A percentile compares a stretch with the other conserved stretches of the same genome.
phyloP scores from a whole-genome alignment of 2,329 filamentous ascomycete species.

The Pezicula rhizophila region DNA sequence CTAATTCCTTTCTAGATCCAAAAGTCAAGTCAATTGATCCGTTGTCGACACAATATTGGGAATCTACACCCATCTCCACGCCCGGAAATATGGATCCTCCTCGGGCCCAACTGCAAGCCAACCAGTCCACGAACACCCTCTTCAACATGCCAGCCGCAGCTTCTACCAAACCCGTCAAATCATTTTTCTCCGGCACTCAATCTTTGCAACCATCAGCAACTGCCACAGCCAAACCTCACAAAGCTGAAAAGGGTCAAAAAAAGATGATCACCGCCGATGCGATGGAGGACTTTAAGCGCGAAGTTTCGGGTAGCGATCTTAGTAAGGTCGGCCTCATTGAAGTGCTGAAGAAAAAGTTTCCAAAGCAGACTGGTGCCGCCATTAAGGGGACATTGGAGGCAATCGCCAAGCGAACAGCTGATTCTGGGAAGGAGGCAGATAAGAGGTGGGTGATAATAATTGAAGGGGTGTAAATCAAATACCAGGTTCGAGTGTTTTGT shows the following conservation, averaged over 20 bases:
- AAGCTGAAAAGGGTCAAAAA: slow-evolving; percentile 14
- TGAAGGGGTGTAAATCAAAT: neutral
- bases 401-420: slow-evolving; percentile 56
- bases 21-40: slow-evolving; percentile 65
- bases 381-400: slow-evolving; percentile 65
- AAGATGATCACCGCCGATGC: slow-evolving; percentile 20
- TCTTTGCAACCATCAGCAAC: neutral
- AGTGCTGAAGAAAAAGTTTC: slow-evolving; percentile 68
- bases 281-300: slow-evolving; percentile 51
- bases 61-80: slow-evolving; percentile 4
- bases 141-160: slow-evolving; percentile 5
- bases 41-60: slow-evolving; percentile 79
- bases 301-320: slow-evolving; percentile 63
- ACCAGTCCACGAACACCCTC: slow-evolving; percentile 19
- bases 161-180: slow-evolving; percentile 11
- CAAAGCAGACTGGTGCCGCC: slow-evolving; percentile 61
- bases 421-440: slow-evolving; percentile 48
- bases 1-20: slow-evolving; percentile 21
- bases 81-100: slow-evolving; percentile 27
- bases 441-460: slow-evolving; percentile 50
- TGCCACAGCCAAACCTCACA: slow-evolving; percentile 1
- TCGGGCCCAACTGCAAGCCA: slow-evolving; percentile 26
- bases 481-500: no score
- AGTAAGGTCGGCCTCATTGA: slow-evolving; percentile 72
- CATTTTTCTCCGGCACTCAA: slow-evolving; percentile 8